Percentiles rank a stretch among this genome's conserved stretches.
Conservation (phyloP, 805 yeast species). For the Ogataea allantospora region DNA sequence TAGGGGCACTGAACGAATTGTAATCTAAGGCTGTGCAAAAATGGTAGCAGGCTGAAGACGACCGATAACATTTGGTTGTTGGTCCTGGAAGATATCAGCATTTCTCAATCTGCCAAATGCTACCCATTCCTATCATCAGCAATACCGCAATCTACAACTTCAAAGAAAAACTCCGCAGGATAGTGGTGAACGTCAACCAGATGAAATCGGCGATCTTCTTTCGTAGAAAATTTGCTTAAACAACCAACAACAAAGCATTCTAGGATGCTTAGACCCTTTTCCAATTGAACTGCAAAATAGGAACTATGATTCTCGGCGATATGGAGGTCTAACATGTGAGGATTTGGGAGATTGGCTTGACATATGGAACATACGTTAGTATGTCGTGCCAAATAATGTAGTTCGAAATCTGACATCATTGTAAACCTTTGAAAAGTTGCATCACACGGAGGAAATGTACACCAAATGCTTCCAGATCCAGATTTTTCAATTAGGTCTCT, state of each 20-base stretch:
- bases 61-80: too few relatives aligned
- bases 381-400: constrained; percentile 29
- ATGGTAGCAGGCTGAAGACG: too few relatives aligned
- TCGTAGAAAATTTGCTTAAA: constrained; percentile 37
- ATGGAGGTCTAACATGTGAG: constrained; percentile 43
- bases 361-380: constrained; percentile 39
- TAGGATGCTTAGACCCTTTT: constrained; percentile 39
- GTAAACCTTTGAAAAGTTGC: not conserved
- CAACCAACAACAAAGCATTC: constrained; percentile 46
- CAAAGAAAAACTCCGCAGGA: constrained; percentile 37
- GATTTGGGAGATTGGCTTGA: constrained; percentile 42
- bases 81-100: too few relatives aligned
- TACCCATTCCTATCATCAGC: not conserved
- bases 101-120: too few relatives aligned
- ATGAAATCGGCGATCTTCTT: constrained; percentile 45
- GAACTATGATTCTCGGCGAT: constrained; percentile 55
- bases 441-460: constrained; percentile 3
- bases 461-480: not conserved
- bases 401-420: constrained; percentile 14
- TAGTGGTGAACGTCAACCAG: constrained; percentile 50
- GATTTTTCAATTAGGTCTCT: too few relatives aligned
- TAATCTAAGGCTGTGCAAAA: not conserved
- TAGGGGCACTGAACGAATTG: constrained; percentile 2
- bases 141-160: constrained; percentile 31
- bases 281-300: constrained; percentile 36